phyloP scores from a whole-genome alignment of 805 yeast species.

The Nakazawaea anatomiae region DNA sequence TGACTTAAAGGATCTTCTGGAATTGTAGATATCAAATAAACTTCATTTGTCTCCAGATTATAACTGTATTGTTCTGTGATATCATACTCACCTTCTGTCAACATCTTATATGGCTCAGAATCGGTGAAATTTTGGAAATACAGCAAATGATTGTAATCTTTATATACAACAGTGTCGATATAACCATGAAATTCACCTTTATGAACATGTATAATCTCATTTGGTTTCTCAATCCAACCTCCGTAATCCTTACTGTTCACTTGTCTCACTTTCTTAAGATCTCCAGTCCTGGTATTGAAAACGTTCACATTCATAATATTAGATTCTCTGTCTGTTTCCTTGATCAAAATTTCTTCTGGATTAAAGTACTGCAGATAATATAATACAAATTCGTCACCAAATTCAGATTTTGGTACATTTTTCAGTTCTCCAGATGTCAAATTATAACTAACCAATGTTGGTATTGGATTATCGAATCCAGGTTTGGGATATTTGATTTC shows the following conservation, averaged over 20 bases:
- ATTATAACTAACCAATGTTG: slow-evolving; percentile 40
- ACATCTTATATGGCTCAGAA: slow-evolving; percentile 28
- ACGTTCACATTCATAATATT: slow-evolving; percentile 45
- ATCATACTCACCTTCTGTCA: slow-evolving; percentile 47
- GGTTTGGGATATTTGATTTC: slow-evolving; percentile 67
- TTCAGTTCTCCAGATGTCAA: slow-evolving; percentile 20
- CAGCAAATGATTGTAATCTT: slow-evolving; percentile 59
- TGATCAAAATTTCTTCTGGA: slow-evolving; percentile 41
- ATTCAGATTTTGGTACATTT: slow-evolving; percentile 21
- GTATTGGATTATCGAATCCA: slow-evolving; percentile 55
- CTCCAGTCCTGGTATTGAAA: slow-evolving; percentile 26
- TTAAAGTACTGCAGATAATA: slow-evolving; percentile 62
- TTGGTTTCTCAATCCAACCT: slow-evolving; percentile 57
- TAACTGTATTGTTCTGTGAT: slow-evolving; percentile 43
- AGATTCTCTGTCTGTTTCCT: slow-evolving; percentile 60
- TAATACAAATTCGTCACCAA: slow-evolving; percentile 44
- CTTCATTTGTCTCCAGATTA: slow-evolving; percentile 36
- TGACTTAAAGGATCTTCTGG: slow-evolving; percentile 46
- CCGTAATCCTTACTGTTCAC: slow-evolving; percentile 36
- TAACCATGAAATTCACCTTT: slow-evolving; percentile 39
- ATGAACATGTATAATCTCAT: slow-evolving; percentile 28
- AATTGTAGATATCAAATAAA: slow-evolving; percentile 55
- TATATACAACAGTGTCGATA: slow-evolving; percentile 52
- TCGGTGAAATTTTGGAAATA: slow-evolving; percentile 43
- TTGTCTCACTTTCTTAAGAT: slow-evolving; percentile 33